Evolutionary conservation across 768 basidiomycete genomes (phyloP).

Genomic region (Boletus vermiculosoides): DNA sequence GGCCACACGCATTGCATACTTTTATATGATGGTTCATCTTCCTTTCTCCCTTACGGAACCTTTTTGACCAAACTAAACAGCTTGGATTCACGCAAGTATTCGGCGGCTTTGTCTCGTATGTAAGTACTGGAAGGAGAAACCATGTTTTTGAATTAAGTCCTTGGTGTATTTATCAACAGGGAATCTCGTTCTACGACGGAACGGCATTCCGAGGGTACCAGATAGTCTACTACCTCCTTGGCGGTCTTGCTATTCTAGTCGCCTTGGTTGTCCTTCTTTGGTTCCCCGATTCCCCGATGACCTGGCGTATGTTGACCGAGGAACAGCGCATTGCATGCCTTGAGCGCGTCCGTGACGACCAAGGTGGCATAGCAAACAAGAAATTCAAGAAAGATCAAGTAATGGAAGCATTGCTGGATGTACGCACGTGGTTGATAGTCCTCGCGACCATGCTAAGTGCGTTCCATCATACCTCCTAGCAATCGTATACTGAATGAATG

Average conservation of each 20-base stretch:
- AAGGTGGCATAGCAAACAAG: conserved; percentile 10
- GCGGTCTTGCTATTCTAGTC: conserved; percentile 39
- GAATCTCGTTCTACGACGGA: conserved; percentile 34
- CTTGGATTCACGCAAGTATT: conserved; percentile 30
- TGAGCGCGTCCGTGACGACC: conserved; percentile 41
- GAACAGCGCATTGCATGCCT: conserved; percentile 38
- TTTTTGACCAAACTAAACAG: conserved; percentile 4
- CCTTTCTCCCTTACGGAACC: neutral
- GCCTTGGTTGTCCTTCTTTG: conserved; percentile 16
- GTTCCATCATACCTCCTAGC: neutral
- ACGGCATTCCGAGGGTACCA: conserved; percentile 27
- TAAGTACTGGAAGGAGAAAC: conserved; percentile 5
- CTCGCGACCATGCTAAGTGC: conserved; percentile 21
- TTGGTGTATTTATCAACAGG: neutral
- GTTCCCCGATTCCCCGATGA: conserved; percentile 2
- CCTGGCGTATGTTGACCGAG: conserved; percentile 35
- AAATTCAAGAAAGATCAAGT: conserved; percentile 2
- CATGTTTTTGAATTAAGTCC: neutral
- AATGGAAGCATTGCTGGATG: conserved; percentile 8
- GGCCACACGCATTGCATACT: neutral
- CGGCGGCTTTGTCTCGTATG: conserved; percentile 41
- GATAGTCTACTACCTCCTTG: conserved; percentile 31
- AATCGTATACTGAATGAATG: neutral
- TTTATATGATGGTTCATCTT: neutral
- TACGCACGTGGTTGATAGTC: conserved; percentile 30